These are phyloP conservation scores for Pisolithus thermaeus DNA, from an alignment of 1,284 basidiomycete genomes.

Conservation along the genomic window DNA sequence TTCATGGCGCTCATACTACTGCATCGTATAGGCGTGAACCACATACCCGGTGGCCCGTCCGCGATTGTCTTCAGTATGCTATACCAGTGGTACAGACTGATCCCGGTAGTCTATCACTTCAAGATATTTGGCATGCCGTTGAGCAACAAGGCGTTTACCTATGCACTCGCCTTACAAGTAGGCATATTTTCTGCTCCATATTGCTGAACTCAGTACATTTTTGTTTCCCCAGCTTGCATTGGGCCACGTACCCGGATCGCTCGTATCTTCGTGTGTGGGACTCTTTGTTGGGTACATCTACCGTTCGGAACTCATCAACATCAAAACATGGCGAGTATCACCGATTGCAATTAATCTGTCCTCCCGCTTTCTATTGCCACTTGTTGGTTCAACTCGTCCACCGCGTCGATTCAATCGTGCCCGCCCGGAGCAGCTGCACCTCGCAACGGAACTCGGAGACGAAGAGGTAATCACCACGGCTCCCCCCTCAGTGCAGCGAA, in stretches of 20 bases:
- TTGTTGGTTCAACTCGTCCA: constrained; percentile 57
- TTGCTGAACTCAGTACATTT: background rate
- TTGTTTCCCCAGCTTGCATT: constrained; percentile 52
- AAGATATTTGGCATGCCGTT: constrained; percentile 69
- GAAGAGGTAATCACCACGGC: constrained; percentile 59
- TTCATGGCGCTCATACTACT: constrained; percentile 59
- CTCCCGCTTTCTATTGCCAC: constrained; percentile 47
- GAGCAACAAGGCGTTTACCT: constrained; percentile 70
- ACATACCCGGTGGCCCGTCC: constrained; percentile 71
- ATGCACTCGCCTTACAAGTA: constrained; percentile 65
- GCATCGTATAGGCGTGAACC: constrained; percentile 60
- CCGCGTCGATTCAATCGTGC: constrained; percentile 51
- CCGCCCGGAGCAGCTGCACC: constrained; percentile 43
- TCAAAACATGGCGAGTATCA: constrained; percentile 73
- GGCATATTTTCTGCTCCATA: constrained; percentile 6
- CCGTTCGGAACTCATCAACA: constrained; percentile 69
- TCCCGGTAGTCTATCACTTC: constrained; percentile 73
- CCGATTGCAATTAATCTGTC: constrained; percentile 47
- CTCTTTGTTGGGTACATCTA: constrained; percentile 70
- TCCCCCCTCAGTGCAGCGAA: constrained; percentile 22
- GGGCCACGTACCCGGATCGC: constrained; percentile 61
- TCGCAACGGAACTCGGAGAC: constrained; percentile 22
- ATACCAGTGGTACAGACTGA: constrained; percentile 75
- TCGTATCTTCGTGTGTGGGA: constrained; percentile 56
- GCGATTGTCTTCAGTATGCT: constrained; percentile 68